Evolutionary conservation across 345 rosid species (phyloP), one percentile per base, ranked within the genome.

Genomic region (Citrus inodora): DNA sequence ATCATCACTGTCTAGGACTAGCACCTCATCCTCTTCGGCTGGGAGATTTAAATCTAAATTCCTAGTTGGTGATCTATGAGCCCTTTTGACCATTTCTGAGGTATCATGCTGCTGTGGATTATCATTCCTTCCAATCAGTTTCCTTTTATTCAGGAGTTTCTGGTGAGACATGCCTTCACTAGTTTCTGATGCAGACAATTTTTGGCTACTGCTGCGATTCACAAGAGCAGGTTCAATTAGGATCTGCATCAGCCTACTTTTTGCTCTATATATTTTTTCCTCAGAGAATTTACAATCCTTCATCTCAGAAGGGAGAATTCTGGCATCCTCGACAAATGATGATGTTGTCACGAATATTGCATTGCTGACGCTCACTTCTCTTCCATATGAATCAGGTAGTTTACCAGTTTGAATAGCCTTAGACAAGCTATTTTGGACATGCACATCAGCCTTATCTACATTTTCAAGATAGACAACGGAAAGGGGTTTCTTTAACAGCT

Each of bases 401-500:
- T 87, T 90, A 55, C 98, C 93, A 0, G 87, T 86, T 76, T 58
- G 83, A 1, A 85, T 75, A 73, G 98, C 98, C 76, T 77, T 86
- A 28, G 77, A 88, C 83, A 93, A 87, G 80, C 79, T 83, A 53
- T 30, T 75, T 70, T 82, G 89, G 17, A 85, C 82, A 80, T 78
- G 89, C 70, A 81, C 85, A 73, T 93, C 96, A 11, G 96, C 92
- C 82, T 86, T 84, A 68, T 90, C 94, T 56, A 92, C 80, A 85
- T 92, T 89, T 82, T 93, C 96, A 66, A 93, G 93, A 76, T 90
- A 92, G 22, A 92, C 88, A 32, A 93, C 85, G 35, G 91, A 88
- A 35, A 66, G 58, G 14, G 96, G 96, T 65, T 83, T 93, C 83
- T 80, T 89, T 80, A 80, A 75, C 85, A 93, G 38, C 83, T 90